Evolutionary conservation across 1,139 yeast genomes (phyloP), one percentile per base, ranked within the genome.

Genomic region (Trichomonascaceae sp.): DNA sequence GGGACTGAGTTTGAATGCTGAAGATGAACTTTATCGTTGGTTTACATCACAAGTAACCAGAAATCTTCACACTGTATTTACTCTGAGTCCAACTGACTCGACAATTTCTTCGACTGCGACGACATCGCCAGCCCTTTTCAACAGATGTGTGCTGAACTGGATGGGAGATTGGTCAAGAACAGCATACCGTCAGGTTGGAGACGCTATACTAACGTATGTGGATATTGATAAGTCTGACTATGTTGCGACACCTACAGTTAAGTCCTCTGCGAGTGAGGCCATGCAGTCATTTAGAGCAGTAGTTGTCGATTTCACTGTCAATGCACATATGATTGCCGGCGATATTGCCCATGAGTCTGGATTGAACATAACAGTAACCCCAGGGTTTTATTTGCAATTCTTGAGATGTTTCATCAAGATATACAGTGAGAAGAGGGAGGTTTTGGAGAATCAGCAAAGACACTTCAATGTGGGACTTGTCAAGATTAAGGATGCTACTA

Each of bases 131-230:
- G 98, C 99, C 0, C 72, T 93, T 43, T 85, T 89, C 70, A 93
- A 93, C 65, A 76, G 99, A 64, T 93, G 98, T 73, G 95, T 89
- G 3, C 70, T 91, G 45, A 83, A 85, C 64, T 89, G 95, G 91
- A 84, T 89, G 85, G 96, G 96, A 2, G 82, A 83, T 55, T 91
- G 97, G 97, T 75, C 84, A 0, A 61, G 65, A 8, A 58, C 62
- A 0, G 73, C 90, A 0, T 68, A 85, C 52, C 61, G 61, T 17
- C 81, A 81, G 53, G 81, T 89, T 44, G 82, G 82, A 0, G 54
- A 64, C 0, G 71, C 76, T 3, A 61, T 75, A 30, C 69, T 83
- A 1, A 70, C 70, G 13, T 59, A 68, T 10, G 65, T 83, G 15
- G 86, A 90, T 3, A 66, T 86, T 27, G 85, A 83, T 56, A 62